Conservation (phyloP, 2,329 filamentous ascomycete genomes). For the Calonectria multiphialidica region DNA sequence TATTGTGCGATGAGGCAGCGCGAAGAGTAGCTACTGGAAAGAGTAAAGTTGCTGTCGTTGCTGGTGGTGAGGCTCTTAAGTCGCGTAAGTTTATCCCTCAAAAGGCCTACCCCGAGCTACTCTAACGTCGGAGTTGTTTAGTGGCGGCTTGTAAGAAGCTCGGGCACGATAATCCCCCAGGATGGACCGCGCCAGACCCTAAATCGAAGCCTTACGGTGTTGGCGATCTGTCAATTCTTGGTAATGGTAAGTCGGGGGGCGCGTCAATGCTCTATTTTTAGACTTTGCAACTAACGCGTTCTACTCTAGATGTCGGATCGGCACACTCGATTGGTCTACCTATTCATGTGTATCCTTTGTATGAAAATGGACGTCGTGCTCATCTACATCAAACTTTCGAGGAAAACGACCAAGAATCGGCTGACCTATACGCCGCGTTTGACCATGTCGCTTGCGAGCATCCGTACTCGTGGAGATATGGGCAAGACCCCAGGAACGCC, state of each 20-base stretch:
- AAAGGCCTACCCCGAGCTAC: not conserved
- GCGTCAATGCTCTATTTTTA: not conserved
- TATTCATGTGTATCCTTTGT: conserved; percentile 76
- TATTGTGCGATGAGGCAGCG: conserved; percentile 73
- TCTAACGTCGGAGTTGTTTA: not conserved
- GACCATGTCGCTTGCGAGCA: conserved; percentile 66
- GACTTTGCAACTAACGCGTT: conserved; percentile 12
- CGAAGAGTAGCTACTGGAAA: conserved; percentile 66
- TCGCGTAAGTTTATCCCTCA: conserved; percentile 54
- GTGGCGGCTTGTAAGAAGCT: not conserved
- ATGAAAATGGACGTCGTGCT: conserved; percentile 73
- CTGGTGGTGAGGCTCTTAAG: conserved; percentile 75
- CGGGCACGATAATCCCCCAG: conserved; percentile 55
- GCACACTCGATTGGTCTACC: conserved; percentile 71
- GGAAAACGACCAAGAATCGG: conserved; percentile 71
- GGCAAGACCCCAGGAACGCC: conserved; percentile 56
- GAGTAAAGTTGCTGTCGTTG: conserved; percentile 68
- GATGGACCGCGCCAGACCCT: conserved; percentile 67
- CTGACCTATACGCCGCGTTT: conserved; percentile 71
- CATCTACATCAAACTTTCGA: conserved; percentile 63
- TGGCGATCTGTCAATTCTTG: conserved; percentile 59
- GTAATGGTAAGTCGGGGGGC: conserved; percentile 12
- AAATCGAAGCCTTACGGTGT: conserved; percentile 57
- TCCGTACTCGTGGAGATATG: conserved; percentile 69
- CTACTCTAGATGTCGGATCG: conserved; percentile 62